These are phyloP conservation scores for Hibiscus trionum DNA, from an alignment of 345 rosid species.

Conservation along the genomic window DNA sequence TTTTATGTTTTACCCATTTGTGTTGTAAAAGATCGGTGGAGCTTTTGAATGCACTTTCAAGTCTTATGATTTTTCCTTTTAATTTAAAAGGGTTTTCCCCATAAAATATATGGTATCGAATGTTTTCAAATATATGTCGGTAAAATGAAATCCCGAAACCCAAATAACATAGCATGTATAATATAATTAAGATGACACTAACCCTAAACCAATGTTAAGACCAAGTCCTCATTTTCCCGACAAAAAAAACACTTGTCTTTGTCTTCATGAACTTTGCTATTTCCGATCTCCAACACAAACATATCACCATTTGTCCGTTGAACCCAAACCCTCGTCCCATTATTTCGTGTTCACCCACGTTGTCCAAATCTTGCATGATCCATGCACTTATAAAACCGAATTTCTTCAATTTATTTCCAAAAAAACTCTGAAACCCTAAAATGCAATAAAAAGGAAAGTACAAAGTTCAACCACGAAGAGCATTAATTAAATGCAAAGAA, in stretches of 20 bases:
- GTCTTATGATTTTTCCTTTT: too few relatives aligned
- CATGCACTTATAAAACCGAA: constrained; percentile 12
- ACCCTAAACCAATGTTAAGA: not conserved
- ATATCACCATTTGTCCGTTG: not conserved
- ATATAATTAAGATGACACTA: not conserved
- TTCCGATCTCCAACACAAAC: not conserved
- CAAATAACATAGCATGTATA: too few relatives aligned
- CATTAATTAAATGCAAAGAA: not conserved
- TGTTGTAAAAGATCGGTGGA: too few relatives aligned
- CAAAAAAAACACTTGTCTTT: not conserved
- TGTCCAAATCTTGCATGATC: constrained; percentile 8
- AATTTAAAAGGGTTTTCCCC: too few relatives aligned
- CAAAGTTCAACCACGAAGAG: not conserved
- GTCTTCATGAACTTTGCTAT: not conserved
- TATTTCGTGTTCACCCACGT: constrained; percentile 4
- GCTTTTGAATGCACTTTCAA: too few relatives aligned
- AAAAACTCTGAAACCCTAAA: not conserved
- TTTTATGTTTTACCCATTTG: too few relatives aligned
- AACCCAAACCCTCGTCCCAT: not conserved
- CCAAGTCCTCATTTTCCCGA: not conserved
- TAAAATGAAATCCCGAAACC: too few relatives aligned
- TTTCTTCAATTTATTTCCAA: not conserved
- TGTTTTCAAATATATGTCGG: too few relatives aligned
- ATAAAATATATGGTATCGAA: too few relatives aligned
- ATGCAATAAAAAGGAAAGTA: not conserved